Evolutionary conservation across 2,329 filamentous ascomycete species (phyloP).

Genomic region (Pseudogymnoascus sp.): DNA sequence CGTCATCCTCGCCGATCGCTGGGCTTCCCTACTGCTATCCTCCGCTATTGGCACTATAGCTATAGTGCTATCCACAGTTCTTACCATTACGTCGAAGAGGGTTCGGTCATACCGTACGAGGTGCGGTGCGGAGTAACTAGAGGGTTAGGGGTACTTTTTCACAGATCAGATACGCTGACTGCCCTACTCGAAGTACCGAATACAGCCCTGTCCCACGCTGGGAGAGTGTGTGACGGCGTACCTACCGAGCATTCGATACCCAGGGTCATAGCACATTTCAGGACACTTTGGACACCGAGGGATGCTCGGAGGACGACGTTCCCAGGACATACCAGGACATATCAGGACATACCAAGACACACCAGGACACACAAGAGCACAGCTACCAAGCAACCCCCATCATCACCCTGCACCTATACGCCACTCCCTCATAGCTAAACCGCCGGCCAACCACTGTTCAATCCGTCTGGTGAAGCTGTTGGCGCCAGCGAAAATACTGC

Average conservation of each 20-base stretch:
- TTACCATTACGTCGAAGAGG: neutral
- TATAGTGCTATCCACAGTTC: neutral
- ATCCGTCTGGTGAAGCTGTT: neutral
- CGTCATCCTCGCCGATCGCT: neutral
- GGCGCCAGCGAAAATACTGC: neutral
- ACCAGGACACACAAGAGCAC: neutral
- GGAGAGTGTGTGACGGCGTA: neutral
- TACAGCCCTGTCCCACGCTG: neutral
- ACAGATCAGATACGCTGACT: neutral
- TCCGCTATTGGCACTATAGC: neutral
- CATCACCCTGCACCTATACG: neutral
- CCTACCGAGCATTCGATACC: neutral
- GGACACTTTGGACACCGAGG: too few relatives aligned
- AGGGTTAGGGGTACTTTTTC: too few relatives aligned
- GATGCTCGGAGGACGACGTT: too few relatives aligned
- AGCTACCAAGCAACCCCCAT: neutral
- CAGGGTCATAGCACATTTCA: neutral
- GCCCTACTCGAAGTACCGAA: neutral
- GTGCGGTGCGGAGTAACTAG: neutral
- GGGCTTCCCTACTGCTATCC: neutral
- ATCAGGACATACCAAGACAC: neutral
- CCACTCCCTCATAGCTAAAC: neutral
- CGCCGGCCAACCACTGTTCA: neutral
- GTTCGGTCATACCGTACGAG: neutral
- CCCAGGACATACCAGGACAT: too few relatives aligned